Conservation (phyloP, 164 flowering plant species). For the Hamamelis virginiana region DNA sequence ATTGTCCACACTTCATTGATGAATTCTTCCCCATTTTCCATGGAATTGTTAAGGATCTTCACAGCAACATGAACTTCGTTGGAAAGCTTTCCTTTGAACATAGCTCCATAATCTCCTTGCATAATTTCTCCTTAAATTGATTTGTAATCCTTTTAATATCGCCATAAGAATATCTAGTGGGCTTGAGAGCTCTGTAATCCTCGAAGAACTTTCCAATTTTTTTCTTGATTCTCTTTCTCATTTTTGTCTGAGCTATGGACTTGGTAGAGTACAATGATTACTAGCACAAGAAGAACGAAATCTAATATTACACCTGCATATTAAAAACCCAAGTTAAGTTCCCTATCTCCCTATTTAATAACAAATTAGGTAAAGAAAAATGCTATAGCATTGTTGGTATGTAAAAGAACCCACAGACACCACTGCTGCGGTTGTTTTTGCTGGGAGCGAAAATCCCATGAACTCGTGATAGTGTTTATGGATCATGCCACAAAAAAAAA, state of each 20-base stretch:
- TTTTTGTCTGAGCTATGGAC: too few species aligned
- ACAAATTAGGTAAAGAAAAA: too few species aligned
- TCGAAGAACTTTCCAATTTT: conserved; percentile 23
- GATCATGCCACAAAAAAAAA: too few species aligned
- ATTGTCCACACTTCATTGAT: conserved; percentile 28
- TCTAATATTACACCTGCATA: not conserved
- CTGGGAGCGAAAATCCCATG: too few species aligned
- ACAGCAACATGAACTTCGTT: conserved; percentile 22
- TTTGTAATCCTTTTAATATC: conserved; percentile 23
- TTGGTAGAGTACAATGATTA: not conserved
- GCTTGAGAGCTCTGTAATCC: conserved; percentile 27
- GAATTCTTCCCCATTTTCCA: conserved; percentile 29
- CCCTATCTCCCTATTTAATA: too few species aligned
- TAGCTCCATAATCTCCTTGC: too few species aligned
- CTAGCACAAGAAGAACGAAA: not conserved
- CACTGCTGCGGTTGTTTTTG: too few species aligned
- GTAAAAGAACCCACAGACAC: too few species aligned
- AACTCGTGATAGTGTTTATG: too few species aligned
- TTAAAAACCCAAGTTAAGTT: too few species aligned
- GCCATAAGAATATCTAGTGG: conserved; percentile 22
- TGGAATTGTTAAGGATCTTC: conserved; percentile 24
- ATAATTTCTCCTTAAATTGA: conserved; percentile 15
- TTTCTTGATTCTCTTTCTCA: conserved; percentile 6
- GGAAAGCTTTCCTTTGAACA: conserved; percentile 20
- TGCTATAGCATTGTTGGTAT: too few species aligned